phyloP scores from a whole-genome alignment of 129 eudicot species.

The Lonicera japonica region DNA sequence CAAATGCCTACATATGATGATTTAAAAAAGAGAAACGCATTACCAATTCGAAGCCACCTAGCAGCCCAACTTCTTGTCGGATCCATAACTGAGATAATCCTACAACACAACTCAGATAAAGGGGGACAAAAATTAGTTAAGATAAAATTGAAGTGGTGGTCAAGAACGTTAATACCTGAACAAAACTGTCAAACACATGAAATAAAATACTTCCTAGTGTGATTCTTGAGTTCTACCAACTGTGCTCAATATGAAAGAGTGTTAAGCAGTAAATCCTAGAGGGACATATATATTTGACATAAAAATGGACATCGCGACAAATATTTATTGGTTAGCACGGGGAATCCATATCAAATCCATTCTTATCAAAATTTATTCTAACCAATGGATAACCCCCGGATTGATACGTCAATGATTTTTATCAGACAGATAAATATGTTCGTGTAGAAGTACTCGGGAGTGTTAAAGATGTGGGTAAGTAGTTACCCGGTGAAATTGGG shows the following conservation, averaged over 20 bases:
- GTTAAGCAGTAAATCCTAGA: no score
- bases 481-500: constrained; percentile 96
- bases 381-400: no score
- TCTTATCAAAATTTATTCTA: no score
- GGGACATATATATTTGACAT: no score
- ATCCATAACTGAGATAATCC: constrained; percentile 95
- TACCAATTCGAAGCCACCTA: constrained; percentile 97
- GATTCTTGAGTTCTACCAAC: background rate
- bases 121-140: background rate
- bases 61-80: constrained; percentile 95
- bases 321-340: no score
- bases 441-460: no score
- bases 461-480: background rate
- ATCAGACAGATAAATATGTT: no score
- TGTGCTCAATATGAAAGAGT: background rate
- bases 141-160: background rate
- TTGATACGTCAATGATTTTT: no score
- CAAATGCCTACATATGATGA: background rate
- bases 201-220: background rate
- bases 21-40: background rate
- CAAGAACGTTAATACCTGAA: background rate
- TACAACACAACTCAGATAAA: constrained; percentile 9
- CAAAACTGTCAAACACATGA: background rate
- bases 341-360: no score
- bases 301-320: no score